phyloP scores from a whole-genome alignment of 495 filamentous ascomycete genomes.

The Podospora fimiseda region DNA sequence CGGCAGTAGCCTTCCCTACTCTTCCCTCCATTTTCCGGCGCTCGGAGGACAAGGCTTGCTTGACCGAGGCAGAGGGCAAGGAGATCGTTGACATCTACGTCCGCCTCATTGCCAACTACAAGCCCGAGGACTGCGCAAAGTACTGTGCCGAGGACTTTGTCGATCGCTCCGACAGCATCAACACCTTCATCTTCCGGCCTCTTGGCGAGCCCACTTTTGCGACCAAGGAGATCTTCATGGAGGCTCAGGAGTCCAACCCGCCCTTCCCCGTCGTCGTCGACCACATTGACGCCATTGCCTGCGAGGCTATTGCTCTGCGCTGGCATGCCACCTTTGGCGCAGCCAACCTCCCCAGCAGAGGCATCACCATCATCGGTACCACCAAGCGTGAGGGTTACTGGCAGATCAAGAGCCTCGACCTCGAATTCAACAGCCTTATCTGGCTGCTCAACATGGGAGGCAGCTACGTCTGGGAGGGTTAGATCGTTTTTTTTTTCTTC shows the following conservation, averaged over 20 bases:
- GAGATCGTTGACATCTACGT: conserved; percentile 27
- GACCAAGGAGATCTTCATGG: conserved; percentile 33
- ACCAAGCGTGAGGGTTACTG: conserved; percentile 24
- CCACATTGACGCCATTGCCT: conserved; percentile 29
- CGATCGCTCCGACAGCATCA: conserved; percentile 34
- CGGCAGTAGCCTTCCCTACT: conserved; percentile 22
- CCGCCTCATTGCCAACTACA: conserved; percentile 31
- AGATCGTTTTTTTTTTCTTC: conserved; percentile 1
- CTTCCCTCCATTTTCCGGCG: conserved; percentile 11
- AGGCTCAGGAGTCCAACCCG: conserved; percentile 27
- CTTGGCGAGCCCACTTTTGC: conserved; percentile 29
- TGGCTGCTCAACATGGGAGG: conserved; percentile 35
- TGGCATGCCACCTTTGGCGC: conserved; percentile 35
- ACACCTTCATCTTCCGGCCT: conserved; percentile 31
- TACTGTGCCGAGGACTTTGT: conserved; percentile 31
- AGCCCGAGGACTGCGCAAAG: conserved; percentile 27
- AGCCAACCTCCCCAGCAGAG: conserved; percentile 26
- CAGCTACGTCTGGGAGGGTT: conserved; percentile 30
- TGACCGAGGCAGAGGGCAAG: conserved; percentile 23
- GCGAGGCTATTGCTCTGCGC: conserved; percentile 26
- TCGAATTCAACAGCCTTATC: conserved; percentile 35
- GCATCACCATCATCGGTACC: conserved; percentile 28
- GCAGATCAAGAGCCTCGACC: conserved; percentile 29
- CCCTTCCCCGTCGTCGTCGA: conserved; percentile 29
- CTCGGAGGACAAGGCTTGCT: conserved; percentile 17